A percentile compares a stretch with the other conserved stretches of the same genome.
These are phyloP conservation scores for Suhomyces bolitotheri DNA, from an alignment of 1,139 yeast genomes.

Conservation along the genomic window DNA sequence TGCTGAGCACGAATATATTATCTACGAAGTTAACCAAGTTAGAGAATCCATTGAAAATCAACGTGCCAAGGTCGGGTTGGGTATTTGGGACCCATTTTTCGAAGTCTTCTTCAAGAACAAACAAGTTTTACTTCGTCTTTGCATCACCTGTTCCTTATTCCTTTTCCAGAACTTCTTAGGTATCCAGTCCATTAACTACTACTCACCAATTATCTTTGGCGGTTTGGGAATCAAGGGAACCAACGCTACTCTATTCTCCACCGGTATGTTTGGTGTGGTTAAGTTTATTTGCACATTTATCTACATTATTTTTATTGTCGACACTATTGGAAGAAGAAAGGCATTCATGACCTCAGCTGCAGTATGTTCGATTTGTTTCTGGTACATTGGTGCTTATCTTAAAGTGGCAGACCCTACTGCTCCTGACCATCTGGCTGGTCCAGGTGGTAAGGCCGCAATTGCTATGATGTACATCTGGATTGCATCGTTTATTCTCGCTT, in stretches of 20 bases:
- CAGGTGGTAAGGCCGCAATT: conserved; percentile 46
- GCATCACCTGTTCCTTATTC: conserved; percentile 36
- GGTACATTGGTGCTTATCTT: conserved; percentile 46
- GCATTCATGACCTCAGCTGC: conserved; percentile 42
- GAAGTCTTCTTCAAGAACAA: conserved; percentile 35
- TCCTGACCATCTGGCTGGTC: conserved; percentile 39
- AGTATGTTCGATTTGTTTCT: conserved; percentile 41
- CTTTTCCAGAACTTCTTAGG: conserved; percentile 48
- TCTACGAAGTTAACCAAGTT: conserved; percentile 35
- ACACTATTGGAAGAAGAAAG: conserved; percentile 39
- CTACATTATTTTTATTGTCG: conserved; percentile 40
- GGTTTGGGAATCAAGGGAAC: conserved; percentile 43
- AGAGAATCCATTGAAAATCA: conserved; percentile 28
- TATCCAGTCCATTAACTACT: conserved; percentile 47
- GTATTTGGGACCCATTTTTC: conserved; percentile 39
- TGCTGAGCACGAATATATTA: conserved; percentile 38
- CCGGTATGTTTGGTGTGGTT: conserved; percentile 47
- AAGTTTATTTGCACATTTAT: conserved; percentile 40
- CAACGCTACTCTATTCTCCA: conserved; percentile 40
- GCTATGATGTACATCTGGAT: conserved; percentile 48
- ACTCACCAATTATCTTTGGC: conserved; percentile 44
- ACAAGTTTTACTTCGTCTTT: conserved; percentile 31
- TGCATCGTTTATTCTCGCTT: conserved; percentile 43
- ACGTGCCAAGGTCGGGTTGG: conserved; percentile 34
- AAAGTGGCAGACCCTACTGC: conserved; percentile 40